Conservation (phyloP, 2,329 filamentous ascomycete species). For the Nemania abortiva region DNA sequence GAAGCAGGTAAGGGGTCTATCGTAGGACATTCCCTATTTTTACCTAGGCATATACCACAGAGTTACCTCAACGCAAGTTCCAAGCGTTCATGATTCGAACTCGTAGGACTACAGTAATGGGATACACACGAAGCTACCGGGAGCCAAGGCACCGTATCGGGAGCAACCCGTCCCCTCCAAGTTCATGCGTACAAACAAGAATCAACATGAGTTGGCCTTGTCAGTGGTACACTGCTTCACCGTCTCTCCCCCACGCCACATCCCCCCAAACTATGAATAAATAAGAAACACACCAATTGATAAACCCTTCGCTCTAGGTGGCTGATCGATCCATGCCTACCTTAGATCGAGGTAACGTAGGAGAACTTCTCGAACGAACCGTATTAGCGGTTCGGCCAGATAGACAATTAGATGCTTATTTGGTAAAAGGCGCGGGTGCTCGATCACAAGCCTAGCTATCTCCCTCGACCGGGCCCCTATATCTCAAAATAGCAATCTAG, state of each 20-base stretch:
- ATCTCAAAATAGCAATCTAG: constrained; percentile 21
- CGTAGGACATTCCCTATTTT: neutral
- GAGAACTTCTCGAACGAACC: neutral
- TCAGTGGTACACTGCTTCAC: constrained; percentile 12
- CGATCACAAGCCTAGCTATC: constrained; percentile 14
- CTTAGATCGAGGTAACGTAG: constrained; percentile 1
- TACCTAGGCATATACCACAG: constrained; percentile 6
- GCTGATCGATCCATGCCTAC: neutral
- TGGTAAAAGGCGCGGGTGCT: neutral
- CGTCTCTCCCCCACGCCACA: neutral
- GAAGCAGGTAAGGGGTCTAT: constrained; percentile 25
- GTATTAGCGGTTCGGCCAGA: neutral
- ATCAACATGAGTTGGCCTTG: constrained; percentile 9
- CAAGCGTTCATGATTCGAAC: neutral
- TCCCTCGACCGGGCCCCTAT: constrained; percentile 1
- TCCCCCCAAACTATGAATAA: neutral
- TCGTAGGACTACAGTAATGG: neutral
- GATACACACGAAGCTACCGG: constrained; percentile 11
- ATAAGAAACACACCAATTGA: constrained; percentile 1
- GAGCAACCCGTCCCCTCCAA: constrained; percentile 23
- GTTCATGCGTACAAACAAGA: constrained; percentile 20
- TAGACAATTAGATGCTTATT: neutral
- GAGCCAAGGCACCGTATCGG: constrained; percentile 31
- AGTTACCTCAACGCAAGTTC: constrained; percentile 7
- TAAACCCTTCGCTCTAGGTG: constrained; percentile 6